Conservation (phyloP, 495 filamentous ascomycete genomes). For the Melanomma pulvis-pyrius region DNA sequence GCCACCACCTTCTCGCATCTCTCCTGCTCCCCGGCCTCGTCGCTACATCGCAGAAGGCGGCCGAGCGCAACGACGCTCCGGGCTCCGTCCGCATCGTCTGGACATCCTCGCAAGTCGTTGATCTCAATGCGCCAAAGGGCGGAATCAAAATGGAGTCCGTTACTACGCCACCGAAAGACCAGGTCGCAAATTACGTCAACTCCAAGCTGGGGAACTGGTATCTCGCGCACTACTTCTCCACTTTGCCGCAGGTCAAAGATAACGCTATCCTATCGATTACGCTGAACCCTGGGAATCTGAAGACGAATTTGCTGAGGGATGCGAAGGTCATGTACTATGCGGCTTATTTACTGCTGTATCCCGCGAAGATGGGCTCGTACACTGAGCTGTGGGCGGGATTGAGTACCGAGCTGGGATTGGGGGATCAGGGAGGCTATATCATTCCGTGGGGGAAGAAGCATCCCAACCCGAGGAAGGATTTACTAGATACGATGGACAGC, state of each 20-base stretch:
- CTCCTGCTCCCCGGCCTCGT: conserved; percentile 52
- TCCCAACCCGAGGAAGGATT: conserved; percentile 2
- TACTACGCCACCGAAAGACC: neutral
- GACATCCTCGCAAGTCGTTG: conserved; percentile 42
- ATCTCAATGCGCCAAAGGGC: conserved; percentile 32
- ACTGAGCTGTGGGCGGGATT: conserved; percentile 52
- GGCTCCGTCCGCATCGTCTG: conserved; percentile 49
- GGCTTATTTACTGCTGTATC: conserved; percentile 1
- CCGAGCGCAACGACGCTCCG: neutral
- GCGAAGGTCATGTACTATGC: neutral
- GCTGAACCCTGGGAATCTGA: conserved; percentile 26
- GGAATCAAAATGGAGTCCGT: conserved; percentile 6
- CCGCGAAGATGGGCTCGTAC: conserved; percentile 49
- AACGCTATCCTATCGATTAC: conserved; percentile 14
- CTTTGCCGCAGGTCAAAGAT: neutral
- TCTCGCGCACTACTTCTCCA: conserved; percentile 20
- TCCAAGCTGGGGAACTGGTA: conserved; percentile 37
- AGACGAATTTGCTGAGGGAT: conserved; percentile 4
- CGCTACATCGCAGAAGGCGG: conserved; percentile 39
- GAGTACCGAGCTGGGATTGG: conserved; percentile 46
- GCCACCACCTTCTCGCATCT: conserved; percentile 52
- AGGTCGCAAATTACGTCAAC: conserved; percentile 12
- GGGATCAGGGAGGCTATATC: conserved; percentile 32
- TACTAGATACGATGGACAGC: neutral
- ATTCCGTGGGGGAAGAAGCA: conserved; percentile 27